phyloP scores from a whole-genome alignment of 192 early-diverging fungal genomes.

The Kappamyces sp. region DNA sequence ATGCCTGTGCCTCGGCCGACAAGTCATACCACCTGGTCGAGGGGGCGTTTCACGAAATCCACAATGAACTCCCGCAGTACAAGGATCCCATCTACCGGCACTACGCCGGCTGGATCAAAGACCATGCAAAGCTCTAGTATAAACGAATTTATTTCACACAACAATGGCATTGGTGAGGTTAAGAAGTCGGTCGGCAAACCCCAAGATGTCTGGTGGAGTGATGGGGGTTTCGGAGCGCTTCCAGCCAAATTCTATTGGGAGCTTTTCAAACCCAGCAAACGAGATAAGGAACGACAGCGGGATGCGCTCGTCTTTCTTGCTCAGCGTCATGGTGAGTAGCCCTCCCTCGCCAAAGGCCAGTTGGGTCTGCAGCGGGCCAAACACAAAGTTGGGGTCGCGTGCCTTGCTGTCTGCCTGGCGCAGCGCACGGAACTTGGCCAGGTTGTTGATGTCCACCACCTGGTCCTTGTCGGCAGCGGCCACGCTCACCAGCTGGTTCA shows the following conservation, averaged over 20 bases:
- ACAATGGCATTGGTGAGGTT: too few species aligned
- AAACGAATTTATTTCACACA: too few species aligned
- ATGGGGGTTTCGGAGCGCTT: background rate
- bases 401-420: slow-evolving; percentile 22
- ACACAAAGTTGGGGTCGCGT: slow-evolving; percentile 20
- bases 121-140: too few species aligned
- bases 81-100: too few species aligned
- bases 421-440: slow-evolving; percentile 18
- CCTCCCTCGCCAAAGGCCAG: slow-evolving; percentile 7
- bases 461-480: slow-evolving; percentile 17
- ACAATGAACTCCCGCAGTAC: slow-evolving; percentile 6
- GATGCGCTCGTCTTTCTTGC: background rate
- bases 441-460: slow-evolving; percentile 12
- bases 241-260: slow-evolving; percentile 12
- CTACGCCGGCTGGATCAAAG: too few species aligned
- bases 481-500: slow-evolving; percentile 8
- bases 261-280: slow-evolving; percentile 10
- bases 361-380: background rate
- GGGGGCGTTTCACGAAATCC: slow-evolving; percentile 10
- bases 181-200: too few species aligned
- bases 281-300: background rate
- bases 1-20: background rate
- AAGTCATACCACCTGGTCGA: background rate
- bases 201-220: too few species aligned
- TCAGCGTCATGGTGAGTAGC: background rate